Percentiles rank a stretch among this genome's conserved stretches.
Evolutionary conservation across 169 alveolate species (phyloP).

Genomic region (Plasmodium reichenowi): DNA sequence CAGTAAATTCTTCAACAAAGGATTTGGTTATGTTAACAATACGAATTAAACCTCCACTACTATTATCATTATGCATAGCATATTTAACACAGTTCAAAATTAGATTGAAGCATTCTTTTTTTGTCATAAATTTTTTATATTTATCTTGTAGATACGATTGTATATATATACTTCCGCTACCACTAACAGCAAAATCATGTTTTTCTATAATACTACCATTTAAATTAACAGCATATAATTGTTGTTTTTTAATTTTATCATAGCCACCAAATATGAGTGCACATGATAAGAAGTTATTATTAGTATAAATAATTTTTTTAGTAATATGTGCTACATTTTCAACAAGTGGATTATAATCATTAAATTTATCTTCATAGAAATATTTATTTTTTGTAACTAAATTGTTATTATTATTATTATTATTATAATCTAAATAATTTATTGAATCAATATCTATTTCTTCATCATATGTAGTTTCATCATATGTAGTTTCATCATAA

Average conservation of each 20-base stretch:
- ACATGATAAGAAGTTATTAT: constrained; percentile 89
- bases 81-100: constrained; percentile 87
- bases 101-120: constrained; percentile 89
- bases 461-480: constrained; percentile 70
- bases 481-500: constrained; percentile 80
- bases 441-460: constrained; percentile 35
- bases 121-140: constrained; percentile 89
- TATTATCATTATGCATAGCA: constrained; percentile 93
- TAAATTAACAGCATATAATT: constrained; percentile 90
- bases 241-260: constrained; percentile 88
- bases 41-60: constrained; percentile 94
- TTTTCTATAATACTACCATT: constrained; percentile 92
- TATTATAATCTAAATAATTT: neutral
- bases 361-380: constrained; percentile 66
- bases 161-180: constrained; percentile 94
- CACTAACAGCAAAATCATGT: constrained; percentile 90
- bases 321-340: constrained; percentile 87
- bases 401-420: constrained; percentile 8
- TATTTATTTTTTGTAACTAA: constrained; percentile 56
- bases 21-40: constrained; percentile 77
- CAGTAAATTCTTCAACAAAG: constrained; percentile 79
- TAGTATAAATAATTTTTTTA: constrained; percentile 87
- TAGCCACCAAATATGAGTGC: constrained; percentile 94
- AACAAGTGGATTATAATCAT: constrained; percentile 79
- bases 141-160: constrained; percentile 90